A percentile compares a stretch with the other conserved stretches of the same genome.
phyloP scores from a whole-genome alignment of 352 stramenopile genomes.

The Pythium pectinolyticum region DNA sequence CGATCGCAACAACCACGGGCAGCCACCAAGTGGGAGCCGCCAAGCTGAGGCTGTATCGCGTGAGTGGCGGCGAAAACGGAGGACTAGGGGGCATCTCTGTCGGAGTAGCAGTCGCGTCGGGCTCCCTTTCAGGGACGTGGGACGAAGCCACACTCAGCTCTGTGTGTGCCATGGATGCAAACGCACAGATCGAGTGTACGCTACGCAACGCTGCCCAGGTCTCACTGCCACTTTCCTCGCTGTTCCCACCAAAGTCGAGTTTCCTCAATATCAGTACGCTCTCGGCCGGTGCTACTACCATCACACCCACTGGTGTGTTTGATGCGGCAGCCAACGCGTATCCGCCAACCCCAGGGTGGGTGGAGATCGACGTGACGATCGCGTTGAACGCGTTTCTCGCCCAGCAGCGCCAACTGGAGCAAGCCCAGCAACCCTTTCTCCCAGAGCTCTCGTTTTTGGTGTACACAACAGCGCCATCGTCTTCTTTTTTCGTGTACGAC shows the following conservation, averaged over 20 bases:
- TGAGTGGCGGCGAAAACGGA: constrained; percentile 60
- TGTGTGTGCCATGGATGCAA: constrained; percentile 26
- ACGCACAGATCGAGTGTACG: constrained; percentile 14
- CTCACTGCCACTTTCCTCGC: constrained; percentile 13
- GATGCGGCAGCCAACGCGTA: constrained; percentile 43
- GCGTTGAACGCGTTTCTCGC: constrained; percentile 54
- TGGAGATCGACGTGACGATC: constrained; percentile 71
- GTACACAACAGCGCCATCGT: constrained; percentile 40
- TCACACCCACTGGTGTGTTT: constrained; percentile 39
- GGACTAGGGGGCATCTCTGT: constrained; percentile 56
- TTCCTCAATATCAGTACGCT: constrained; percentile 31
- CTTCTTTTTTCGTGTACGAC: constrained; percentile 56
- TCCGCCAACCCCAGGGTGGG: constrained; percentile 40
- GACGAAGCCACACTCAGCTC: constrained; percentile 37
- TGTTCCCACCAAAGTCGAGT: constrained; percentile 38
- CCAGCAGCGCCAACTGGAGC: constrained; percentile 19
- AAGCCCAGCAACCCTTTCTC: constrained; percentile 6
- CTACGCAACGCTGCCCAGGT: not conserved
- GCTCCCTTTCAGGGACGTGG: constrained; percentile 33
- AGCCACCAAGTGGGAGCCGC: constrained; percentile 58
- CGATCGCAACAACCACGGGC: constrained; percentile 33
- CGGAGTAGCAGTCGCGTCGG: constrained; percentile 36
- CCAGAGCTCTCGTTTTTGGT: constrained; percentile 48
- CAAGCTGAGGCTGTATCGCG: constrained; percentile 52
- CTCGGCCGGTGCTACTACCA: constrained; percentile 31